A percentile compares a stretch with the other conserved stretches of the same genome.
Evolutionary conservation across 805 yeast species (phyloP).

Genomic region (Ogataea pignaliae): DNA sequence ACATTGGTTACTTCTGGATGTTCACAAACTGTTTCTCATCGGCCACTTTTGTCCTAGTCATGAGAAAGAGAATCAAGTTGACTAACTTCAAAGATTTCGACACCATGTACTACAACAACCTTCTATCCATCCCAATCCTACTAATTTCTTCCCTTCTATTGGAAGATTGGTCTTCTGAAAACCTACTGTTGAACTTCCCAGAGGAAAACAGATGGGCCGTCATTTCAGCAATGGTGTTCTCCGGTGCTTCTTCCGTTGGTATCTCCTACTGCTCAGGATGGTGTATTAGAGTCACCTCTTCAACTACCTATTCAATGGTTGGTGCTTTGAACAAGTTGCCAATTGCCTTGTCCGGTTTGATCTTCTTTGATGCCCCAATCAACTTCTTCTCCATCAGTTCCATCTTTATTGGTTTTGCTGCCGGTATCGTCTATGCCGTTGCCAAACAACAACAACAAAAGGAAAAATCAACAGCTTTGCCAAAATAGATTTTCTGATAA

Average conservation of each 20-base stretch:
- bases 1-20: conserved; percentile 96
- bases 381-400: conserved; percentile 88
- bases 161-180: conserved; percentile 91
- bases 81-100: conserved; percentile 96
- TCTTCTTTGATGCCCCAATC: conserved; percentile 92
- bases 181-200: conserved; percentile 77
- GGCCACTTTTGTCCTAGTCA: conserved; percentile 86
- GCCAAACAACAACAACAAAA: conserved; percentile 89
- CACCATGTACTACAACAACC: conserved; percentile 97
- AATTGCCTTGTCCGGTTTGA: conserved; percentile 89
- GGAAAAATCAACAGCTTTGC: conserved; percentile 31
- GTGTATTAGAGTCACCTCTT: conserved; percentile 99
- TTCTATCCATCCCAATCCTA: conserved; percentile 87
- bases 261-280: conserved; percentile 98
- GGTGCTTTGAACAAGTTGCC: conserved; percentile 99
- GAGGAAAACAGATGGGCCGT: conserved; percentile 61
- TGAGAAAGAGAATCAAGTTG: conserved; percentile 97
- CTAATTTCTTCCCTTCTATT: conserved; percentile 66
- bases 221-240: conserved; percentile 78
- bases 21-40: conserved; percentile 88
- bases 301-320: conserved; percentile 98
- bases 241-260: conserved; percentile 94
- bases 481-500: conserved; percentile 30
- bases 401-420: conserved; percentile 86
- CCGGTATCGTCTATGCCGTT: conserved; percentile 93